These are phyloP conservation scores for Plectosphaerella cucumerina DNA, from an alignment of 2,329 filamentous ascomycete species.

Conservation along the genomic window DNA sequence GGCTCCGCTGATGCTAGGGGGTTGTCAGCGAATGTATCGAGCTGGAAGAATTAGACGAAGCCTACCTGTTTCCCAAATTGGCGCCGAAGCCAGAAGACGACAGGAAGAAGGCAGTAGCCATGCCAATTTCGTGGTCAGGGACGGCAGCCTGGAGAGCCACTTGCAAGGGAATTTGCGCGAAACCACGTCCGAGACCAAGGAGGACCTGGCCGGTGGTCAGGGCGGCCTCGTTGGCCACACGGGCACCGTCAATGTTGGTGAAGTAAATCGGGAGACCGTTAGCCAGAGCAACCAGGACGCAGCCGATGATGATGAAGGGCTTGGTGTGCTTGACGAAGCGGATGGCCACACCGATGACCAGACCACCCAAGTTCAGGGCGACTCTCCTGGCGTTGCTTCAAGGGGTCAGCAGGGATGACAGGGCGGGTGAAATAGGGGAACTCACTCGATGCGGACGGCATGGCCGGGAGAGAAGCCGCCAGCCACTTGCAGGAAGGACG, in stretches of 20 bases:
- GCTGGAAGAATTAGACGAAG: background rate
- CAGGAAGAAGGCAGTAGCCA: constrained; percentile 29
- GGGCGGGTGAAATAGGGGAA: constrained; percentile 21
- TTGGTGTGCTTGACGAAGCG: constrained; percentile 30
- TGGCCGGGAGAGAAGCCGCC: constrained; percentile 28
- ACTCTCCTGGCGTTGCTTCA: constrained; percentile 24
- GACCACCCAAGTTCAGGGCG: constrained; percentile 29
- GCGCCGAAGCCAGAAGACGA: constrained; percentile 26
- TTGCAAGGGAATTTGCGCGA: constrained; percentile 26
- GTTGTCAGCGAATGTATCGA: background rate
- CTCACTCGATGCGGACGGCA: constrained; percentile 32
- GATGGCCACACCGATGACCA: constrained; percentile 28
- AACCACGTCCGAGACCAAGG: constrained; percentile 28
- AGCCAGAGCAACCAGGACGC: constrained; percentile 27
- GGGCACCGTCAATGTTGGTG: constrained; percentile 18
- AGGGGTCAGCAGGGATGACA: constrained; percentile 16
- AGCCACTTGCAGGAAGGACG: constrained; percentile 34
- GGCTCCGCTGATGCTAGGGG: constrained; percentile 28
- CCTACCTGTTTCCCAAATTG: constrained; percentile 12
- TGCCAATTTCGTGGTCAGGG: constrained; percentile 25
- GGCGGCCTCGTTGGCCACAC: constrained; percentile 23
- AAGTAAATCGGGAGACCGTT: constrained; percentile 26
- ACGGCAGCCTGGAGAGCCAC: constrained; percentile 29
- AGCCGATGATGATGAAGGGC: constrained; percentile 24
- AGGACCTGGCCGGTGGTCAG: constrained; percentile 27